These are phyloP conservation scores for Schwanniomyces vanrijiae DNA, from an alignment of 805 yeast genomes.

Conservation along the genomic window DNA sequence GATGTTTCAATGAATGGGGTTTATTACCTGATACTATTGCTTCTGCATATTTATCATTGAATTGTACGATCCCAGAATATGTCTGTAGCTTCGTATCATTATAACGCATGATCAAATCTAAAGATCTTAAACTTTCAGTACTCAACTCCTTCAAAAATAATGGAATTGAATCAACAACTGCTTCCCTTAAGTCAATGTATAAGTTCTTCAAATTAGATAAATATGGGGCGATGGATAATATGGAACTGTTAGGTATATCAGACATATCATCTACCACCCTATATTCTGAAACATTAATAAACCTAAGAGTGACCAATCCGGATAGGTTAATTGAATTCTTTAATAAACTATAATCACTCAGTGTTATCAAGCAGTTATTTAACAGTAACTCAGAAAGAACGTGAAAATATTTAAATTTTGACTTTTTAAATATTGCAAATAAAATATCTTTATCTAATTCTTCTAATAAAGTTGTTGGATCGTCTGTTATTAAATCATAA, in stretches of 20 bases:
- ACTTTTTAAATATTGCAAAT: constrained; percentile 7
- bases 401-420: constrained; percentile 12
- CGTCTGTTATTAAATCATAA: constrained; percentile 11
- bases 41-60: constrained; percentile 13
- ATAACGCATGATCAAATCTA: constrained; percentile 43
- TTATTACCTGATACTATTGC: constrained; percentile 13
- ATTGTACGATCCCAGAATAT: constrained; percentile 7
- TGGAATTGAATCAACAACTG: constrained; percentile 40
- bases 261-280: constrained; percentile 12
- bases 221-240: constrained; percentile 20
- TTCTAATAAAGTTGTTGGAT: constrained; percentile 2
- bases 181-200: constrained; percentile 42
- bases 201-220: constrained; percentile 25
- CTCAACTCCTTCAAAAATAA: constrained; percentile 25
- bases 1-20: constrained; percentile 20
- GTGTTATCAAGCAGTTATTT: constrained; percentile 21
- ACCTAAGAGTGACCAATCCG: constrained; percentile 24
- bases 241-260: constrained; percentile 18
- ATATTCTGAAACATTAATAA: constrained; percentile 38
- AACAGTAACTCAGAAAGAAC: constrained; percentile 21
- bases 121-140: constrained; percentile 20
- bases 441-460: constrained; percentile 12
- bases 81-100: constrained; percentile 26
- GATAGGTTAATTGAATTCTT: constrained; percentile 16
- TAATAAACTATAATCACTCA: constrained; percentile 20